Conservation (phyloP, 176 grass and related monocot species). For the Bromus sterilis region DNA sequence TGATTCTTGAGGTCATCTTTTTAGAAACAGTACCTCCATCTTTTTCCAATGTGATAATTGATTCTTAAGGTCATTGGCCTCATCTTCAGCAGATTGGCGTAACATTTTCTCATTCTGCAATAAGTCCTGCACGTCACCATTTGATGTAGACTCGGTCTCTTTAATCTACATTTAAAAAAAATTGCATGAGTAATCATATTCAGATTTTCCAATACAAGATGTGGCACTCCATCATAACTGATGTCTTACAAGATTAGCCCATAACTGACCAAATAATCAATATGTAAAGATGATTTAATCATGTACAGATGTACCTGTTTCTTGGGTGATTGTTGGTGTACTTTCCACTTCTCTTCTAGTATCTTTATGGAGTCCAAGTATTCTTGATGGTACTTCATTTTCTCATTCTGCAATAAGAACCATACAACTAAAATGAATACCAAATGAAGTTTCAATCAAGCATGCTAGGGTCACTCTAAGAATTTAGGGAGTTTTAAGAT, state of each 20-base stretch:
- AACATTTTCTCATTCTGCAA: slow-evolving; percentile 79
- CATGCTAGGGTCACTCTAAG: background rate
- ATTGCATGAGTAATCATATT: background rate
- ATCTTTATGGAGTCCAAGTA: slow-evolving; percentile 92
- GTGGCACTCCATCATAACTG: background rate
- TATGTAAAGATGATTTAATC: background rate
- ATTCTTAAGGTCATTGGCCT: slow-evolving; percentile 69
- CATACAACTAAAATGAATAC: background rate
- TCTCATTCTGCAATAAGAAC: slow-evolving; percentile 61
- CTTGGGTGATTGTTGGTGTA: slow-evolving; percentile 63
- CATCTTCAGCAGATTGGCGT: slow-evolving; percentile 64
- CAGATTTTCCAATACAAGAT: background rate
- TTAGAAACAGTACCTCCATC: slow-evolving; percentile 52
- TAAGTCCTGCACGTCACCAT: slow-evolving; percentile 53
- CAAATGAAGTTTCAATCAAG: slow-evolving; percentile 5
- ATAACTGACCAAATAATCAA: background rate
- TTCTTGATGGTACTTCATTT: slow-evolving; percentile 79
- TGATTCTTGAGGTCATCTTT: slow-evolving; percentile 57
- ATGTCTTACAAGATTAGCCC: background rate
- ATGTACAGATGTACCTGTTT: slow-evolving; percentile 46
- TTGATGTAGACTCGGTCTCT: slow-evolving; percentile 40
- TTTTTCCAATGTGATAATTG: slow-evolving; percentile 97
- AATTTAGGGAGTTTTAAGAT: slow-evolving; percentile 9
- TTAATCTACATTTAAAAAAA: slow-evolving; percentile 35
- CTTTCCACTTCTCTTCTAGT: slow-evolving; percentile 94